Percentiles rank a stretch among this genome's conserved stretches.
phyloP scores from a whole-genome alignment of 768 basidiomycete genomes.

The Tylopilus sp. region DNA sequence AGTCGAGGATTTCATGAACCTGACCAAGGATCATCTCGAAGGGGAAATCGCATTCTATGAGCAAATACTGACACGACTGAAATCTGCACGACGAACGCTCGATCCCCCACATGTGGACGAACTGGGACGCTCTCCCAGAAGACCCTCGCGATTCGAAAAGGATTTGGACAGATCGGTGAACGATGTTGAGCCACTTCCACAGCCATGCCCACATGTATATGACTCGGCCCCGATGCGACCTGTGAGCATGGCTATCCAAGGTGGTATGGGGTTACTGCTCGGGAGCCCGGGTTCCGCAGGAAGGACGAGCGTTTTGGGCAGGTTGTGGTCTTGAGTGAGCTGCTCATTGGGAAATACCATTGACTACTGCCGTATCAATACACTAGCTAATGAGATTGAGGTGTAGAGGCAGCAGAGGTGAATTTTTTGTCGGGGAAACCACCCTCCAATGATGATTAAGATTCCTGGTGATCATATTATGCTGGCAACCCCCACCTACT shows the following conservation, averaged over 20 bases:
- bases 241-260: constrained; percentile 71
- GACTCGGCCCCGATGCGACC: constrained; percentile 74
- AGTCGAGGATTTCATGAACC: constrained; percentile 57
- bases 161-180: constrained; percentile 57
- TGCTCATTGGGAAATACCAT: too few species aligned
- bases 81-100: constrained; percentile 52
- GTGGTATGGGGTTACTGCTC: constrained; percentile 63
- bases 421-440: too few species aligned
- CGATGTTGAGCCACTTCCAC: constrained; percentile 47
- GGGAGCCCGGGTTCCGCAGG: constrained; percentile 34
- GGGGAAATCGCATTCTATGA: constrained; percentile 76
- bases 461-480: too few species aligned
- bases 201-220: constrained; percentile 77
- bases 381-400: too few species aligned
- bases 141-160: constrained; percentile 73
- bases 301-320: constrained; percentile 56
- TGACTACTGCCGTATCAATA: too few species aligned
- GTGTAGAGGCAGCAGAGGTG: too few species aligned
- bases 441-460: too few species aligned
- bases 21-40: constrained; percentile 69
- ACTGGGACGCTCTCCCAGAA: constrained; percentile 48
- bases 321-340: constrained; percentile 45
- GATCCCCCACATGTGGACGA: constrained; percentile 46
- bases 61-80: constrained; percentile 61
- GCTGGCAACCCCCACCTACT: too few species aligned